These are phyloP conservation scores for Salvia miltiorrhiza DNA, from an alignment of 257 asterid genomes.

Conservation along the genomic window DNA sequence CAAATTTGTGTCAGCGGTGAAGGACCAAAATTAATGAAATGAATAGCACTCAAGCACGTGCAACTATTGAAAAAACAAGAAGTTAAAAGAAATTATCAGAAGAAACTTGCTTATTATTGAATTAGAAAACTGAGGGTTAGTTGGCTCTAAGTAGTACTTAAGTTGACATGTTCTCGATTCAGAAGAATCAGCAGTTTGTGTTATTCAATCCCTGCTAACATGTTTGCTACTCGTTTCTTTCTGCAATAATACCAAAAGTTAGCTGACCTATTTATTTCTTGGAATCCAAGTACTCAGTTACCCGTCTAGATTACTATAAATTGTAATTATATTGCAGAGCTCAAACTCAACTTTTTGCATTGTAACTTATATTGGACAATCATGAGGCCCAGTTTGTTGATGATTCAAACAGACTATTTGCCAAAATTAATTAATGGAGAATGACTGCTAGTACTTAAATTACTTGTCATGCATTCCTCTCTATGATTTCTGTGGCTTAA, in stretches of 20 bases:
- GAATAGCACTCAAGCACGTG: not conserved
- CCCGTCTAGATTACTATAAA: not conserved
- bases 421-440: not conserved
- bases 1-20: not conserved
- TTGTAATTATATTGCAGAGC: not conserved
- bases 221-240: slow-evolving; percentile 10
- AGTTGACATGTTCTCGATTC: not conserved
- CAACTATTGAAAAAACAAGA: not conserved
- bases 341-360: not conserved
- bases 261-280: not conserved
- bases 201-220: not conserved
- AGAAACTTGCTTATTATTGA: not conserved
- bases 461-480: not conserved
- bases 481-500: not conserved
- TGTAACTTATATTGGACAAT: not conserved
- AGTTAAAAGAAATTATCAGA: not conserved
- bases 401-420: not conserved
- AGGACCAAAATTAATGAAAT: slow-evolving; percentile 6
- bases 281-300: not conserved
- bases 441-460: not conserved
- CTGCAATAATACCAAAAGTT: not conserved
- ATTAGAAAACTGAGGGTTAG: not conserved
- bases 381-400: not conserved
- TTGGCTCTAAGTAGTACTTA: too few species aligned
- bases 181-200: not conserved